Percentiles rank a stretch among this genome's conserved stretches.
These are phyloP conservation scores for Calocybe gangraenosa DNA, from an alignment of 768 basidiomycete genomes.

Conservation along the genomic window DNA sequence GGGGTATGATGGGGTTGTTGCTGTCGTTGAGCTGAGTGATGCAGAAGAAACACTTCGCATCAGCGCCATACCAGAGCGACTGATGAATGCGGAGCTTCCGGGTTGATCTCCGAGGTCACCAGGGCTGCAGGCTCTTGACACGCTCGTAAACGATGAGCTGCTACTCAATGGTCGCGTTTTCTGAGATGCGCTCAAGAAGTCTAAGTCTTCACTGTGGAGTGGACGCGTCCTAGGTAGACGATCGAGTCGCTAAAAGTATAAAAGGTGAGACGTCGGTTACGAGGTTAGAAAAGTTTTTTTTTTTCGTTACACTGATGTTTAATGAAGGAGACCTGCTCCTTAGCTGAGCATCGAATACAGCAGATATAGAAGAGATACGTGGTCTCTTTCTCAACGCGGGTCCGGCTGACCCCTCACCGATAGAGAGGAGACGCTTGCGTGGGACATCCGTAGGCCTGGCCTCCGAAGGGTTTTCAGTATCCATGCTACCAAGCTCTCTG, in stretches of 20 bases:
- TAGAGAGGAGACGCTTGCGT: slow-evolving; percentile 31
- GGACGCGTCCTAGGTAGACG: slow-evolving; percentile 15
- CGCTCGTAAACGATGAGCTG: slow-evolving; percentile 22
- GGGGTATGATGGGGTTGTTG: slow-evolving; percentile 24
- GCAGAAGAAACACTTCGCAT: slow-evolving; percentile 30
- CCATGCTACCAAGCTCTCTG: slow-evolving; percentile 5
- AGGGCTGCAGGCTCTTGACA: slow-evolving; percentile 22
- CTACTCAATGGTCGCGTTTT: slow-evolving; percentile 19
- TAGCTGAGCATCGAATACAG: slow-evolving; percentile 16
- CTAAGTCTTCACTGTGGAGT: slow-evolving; percentile 14
- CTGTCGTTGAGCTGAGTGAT: slow-evolving; percentile 21
- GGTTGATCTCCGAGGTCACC: slow-evolving; percentile 17
- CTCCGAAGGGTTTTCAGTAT: not conserved
- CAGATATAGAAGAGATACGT: slow-evolving; percentile 25
- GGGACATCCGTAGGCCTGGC: slow-evolving; percentile 17
- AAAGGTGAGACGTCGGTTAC: not conserved
- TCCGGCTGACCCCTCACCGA: slow-evolving; percentile 21
- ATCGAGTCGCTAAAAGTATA: slow-evolving; percentile 15
- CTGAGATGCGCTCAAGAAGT: slow-evolving; percentile 10
- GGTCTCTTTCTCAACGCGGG: slow-evolving; percentile 26
- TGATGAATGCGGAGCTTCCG: slow-evolving; percentile 21
- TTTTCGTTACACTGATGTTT: slow-evolving; percentile 11
- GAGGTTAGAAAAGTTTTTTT: slow-evolving; percentile 4
- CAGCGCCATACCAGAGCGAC: slow-evolving; percentile 24
- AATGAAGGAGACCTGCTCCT: slow-evolving; percentile 9